These are phyloP conservation scores for Anthoceros angustus DNA, from an alignment of 225 moss, liverwort and hornwort genomes.

Conservation along the genomic window DNA sequence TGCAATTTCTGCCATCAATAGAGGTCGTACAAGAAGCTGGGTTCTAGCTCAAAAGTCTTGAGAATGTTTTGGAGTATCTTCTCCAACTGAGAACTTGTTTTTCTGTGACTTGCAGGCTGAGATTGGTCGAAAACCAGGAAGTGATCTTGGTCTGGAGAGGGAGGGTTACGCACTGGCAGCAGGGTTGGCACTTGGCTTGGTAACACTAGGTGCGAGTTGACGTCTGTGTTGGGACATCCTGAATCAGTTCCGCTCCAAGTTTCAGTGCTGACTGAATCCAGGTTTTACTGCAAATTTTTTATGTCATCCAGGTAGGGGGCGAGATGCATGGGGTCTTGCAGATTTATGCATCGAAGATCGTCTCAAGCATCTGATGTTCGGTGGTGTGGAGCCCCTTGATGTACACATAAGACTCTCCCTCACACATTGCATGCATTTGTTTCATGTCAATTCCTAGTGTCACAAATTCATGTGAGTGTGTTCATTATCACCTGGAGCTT, in stretches of 20 bases:
- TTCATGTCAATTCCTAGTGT: no score
- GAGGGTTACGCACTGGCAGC: conserved; percentile 95
- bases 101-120: conserved; percentile 28
- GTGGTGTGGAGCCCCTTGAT: conserved; percentile 77
- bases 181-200: conserved; percentile 86
- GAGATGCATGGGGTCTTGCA: conserved; percentile 96
- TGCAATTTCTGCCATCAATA: neutral
- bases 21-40: neutral
- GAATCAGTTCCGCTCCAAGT: neutral
- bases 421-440: no score
- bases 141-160: conserved; percentile 70
- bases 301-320: conserved; percentile 43
- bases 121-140: conserved; percentile 91
- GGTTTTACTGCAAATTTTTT: neutral
- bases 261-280: neutral
- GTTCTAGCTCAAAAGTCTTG: neutral
- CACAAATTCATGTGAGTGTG: no score
- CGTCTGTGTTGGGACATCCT: neutral
- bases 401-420: neutral
- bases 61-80: neutral
- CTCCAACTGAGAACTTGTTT: neutral
- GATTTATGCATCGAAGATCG: conserved; percentile 98
- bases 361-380: conserved; percentile 72
- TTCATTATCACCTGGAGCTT: no score
- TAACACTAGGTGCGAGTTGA: conserved; percentile 47